These are phyloP conservation scores for Ascomycota sp. DNA, from an alignment of 2,329 filamentous ascomycete genomes.

Conservation along the genomic window DNA sequence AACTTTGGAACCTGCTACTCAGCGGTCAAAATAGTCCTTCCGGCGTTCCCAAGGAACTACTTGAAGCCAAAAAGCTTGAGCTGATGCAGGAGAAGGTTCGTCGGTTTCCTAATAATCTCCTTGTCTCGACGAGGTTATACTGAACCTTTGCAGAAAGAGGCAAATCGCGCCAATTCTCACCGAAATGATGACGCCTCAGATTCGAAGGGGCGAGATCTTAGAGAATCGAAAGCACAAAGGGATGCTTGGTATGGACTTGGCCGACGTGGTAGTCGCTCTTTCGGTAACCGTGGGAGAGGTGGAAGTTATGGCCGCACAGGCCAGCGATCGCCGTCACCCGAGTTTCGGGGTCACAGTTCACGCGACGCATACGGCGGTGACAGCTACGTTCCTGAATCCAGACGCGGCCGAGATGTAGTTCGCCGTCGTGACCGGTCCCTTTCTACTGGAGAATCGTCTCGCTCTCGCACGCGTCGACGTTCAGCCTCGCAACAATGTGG, in stretches of 20 bases:
- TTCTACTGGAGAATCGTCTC: constrained; percentile 8
- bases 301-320: constrained; percentile 20
- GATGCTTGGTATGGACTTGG: constrained; percentile 34
- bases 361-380: constrained; percentile 27
- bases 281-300: constrained; percentile 20
- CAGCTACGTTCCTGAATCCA: constrained; percentile 30
- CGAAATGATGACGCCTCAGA: constrained; percentile 46
- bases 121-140: not conserved
- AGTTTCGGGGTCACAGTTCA: constrained; percentile 20
- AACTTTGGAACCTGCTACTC: constrained; percentile 77
- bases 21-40: constrained; percentile 77
- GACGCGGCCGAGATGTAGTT: constrained; percentile 19
- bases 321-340: constrained; percentile 27
- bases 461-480: constrained; percentile 11
- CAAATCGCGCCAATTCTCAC: constrained; percentile 56
- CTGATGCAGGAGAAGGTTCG: constrained; percentile 73
- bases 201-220: constrained; percentile 44
- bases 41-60: constrained; percentile 79
- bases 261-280: constrained; percentile 30
- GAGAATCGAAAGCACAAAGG: constrained; percentile 28
- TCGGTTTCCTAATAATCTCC: too few relatives aligned
- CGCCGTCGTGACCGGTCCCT: constrained; percentile 14
- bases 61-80: constrained; percentile 92
- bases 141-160: constrained; percentile 40
- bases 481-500: constrained; percentile 15